Evolutionary conservation across 1,284 basidiomycete genomes (phyloP), one percentile per base, ranked within the genome.

Genomic region (Phlebopus sp.): DNA sequence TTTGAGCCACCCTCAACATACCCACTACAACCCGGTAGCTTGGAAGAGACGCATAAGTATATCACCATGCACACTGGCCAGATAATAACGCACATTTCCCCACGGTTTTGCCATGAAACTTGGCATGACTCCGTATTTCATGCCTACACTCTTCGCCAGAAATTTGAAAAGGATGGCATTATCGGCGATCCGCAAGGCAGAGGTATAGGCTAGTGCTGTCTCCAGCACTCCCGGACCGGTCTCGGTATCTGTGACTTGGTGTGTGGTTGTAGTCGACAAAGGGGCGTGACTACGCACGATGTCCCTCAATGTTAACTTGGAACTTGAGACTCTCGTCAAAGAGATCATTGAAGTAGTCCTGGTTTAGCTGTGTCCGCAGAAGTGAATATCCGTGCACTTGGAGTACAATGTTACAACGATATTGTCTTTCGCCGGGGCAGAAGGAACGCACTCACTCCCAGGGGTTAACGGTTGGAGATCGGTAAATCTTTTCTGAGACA

Each of bases 51-150:
- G 29, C 44, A 23, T 46, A 14, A 30, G 23, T 49, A 35, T 10
- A 29, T 21, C 18, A 52, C 35, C 37, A 37, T 18, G 15, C 13
- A 13, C 34, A 35, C 25, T 38, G 0, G 9, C 2, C 19, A 21
- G 37, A 10, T 32, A 47, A 1, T 15, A 27, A 73, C 86, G 63
- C 62, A 93, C 92, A 61, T 91, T 84, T 42, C 83, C 86, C 86
- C 89, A 95, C 18, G 95, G 96, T 61, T 97, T 97, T 0, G 96
- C 95, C 96, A 99, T 98, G 68, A 99, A 99, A 49, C 92, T 96
- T 0, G 95, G 95, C 40, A 92, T 78, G 46, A 99, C 78, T 7
- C 88, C 90, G 55, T 89, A 77, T 64, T 88, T 84, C 79, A 97
- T 92, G 0, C 95, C 95, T 3, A 96, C 69, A 54, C 90, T 93